These are phyloP conservation scores for Crithidia expoeki DNA, from an alignment of 208 protist genomes.

Conservation along the genomic window DNA sequence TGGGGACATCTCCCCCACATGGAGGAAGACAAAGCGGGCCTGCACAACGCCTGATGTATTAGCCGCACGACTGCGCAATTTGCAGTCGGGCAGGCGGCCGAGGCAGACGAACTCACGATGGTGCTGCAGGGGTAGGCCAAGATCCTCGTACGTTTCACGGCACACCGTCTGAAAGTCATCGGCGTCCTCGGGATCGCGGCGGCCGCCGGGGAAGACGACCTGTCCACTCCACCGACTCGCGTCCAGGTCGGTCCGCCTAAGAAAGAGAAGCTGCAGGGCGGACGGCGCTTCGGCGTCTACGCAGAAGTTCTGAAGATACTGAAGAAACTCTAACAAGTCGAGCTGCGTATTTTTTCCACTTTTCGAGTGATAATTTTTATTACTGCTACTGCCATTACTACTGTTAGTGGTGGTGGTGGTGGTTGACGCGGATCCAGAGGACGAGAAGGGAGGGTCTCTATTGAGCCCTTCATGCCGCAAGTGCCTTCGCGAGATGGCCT, in stretches of 20 bases:
- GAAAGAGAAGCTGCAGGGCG: conserved; percentile 65
- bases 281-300: conserved; percentile 35
- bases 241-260: conserved; percentile 51
- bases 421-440: too few species aligned
- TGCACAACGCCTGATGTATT: conserved; percentile 42
- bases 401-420: not conserved
- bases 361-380: not conserved
- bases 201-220: conserved; percentile 82
- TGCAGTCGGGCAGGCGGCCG: conserved; percentile 66
- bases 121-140: conserved; percentile 64
- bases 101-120: conserved; percentile 55
- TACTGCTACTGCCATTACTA: too few species aligned
- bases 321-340: conserved; percentile 11
- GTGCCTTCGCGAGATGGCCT: not conserved
- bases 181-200: conserved; percentile 64
- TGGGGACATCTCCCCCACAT: conserved; percentile 73
- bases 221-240: conserved; percentile 76
- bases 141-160: conserved; percentile 48
- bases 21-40: conserved; percentile 80
- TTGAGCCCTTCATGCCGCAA: not conserved
- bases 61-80: conserved; percentile 36
- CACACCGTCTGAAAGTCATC: conserved; percentile 62
- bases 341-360: not conserved
- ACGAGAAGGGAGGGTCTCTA: too few species aligned
- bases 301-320: conserved; percentile 1